phyloP scores from a whole-genome alignment of 2,329 filamentous ascomycete species.

The Colletotrichum orbiculare region DNA sequence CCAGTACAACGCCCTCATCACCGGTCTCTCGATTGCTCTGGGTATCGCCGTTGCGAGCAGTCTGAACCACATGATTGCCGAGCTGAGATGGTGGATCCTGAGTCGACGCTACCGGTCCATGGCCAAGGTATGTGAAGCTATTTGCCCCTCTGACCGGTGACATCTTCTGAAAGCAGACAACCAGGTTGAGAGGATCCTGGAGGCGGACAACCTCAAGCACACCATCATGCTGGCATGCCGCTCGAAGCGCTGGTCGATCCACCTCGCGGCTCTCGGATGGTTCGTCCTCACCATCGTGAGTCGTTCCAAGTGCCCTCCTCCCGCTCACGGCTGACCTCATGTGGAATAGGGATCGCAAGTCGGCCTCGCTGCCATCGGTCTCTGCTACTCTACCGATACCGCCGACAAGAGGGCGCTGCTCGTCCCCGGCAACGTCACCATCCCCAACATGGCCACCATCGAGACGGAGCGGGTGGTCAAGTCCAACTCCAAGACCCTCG shows the following conservation, averaged over 20 bases:
- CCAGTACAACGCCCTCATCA: constrained; percentile 56
- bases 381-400: constrained; percentile 55
- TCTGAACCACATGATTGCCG: constrained; percentile 55
- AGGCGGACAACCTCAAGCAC: constrained; percentile 45
- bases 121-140: constrained; percentile 48
- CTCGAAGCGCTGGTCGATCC: constrained; percentile 42
- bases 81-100: constrained; percentile 59
- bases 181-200: constrained; percentile 44
- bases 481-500: constrained; percentile 35
- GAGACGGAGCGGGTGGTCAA: constrained; percentile 46
- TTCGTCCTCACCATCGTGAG: constrained; percentile 47
- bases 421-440: constrained; percentile 46
- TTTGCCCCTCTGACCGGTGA: neutral
- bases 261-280: constrained; percentile 44
- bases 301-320: neutral
- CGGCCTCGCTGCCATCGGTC: constrained; percentile 53
- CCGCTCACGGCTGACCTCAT: neutral
- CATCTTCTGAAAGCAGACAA: neutral
- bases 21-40: constrained; percentile 54
- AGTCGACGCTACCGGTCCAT: constrained; percentile 49
- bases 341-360: constrained; percentile 51
- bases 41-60: constrained; percentile 55
- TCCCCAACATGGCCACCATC: constrained; percentile 50
- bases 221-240: constrained; percentile 43
- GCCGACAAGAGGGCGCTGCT: constrained; percentile 48